Evolutionary conservation across 2,329 filamentous ascomycete species (phyloP).

Genomic region (Zasmidium citrigriseum): DNA sequence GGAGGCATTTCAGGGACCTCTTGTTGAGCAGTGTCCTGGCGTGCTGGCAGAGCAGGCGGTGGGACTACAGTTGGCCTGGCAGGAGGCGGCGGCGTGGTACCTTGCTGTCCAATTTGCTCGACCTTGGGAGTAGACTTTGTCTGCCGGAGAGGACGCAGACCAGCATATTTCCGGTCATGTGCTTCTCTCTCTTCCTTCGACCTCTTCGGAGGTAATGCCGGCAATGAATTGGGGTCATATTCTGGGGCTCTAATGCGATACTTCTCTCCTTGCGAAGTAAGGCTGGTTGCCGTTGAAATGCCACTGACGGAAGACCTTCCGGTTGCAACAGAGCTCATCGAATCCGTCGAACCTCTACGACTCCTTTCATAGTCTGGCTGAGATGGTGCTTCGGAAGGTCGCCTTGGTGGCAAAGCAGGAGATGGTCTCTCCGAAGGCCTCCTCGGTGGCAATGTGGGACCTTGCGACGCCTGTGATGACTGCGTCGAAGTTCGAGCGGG

Average conservation of each 20-base stretch:
- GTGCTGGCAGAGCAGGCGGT: conserved; percentile 11
- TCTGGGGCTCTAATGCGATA: conserved; percentile 47
- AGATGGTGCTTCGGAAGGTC: conserved; percentile 41
- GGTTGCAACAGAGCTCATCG: conserved; percentile 53
- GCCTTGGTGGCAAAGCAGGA: conserved; percentile 47
- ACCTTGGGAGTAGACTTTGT: conserved; percentile 27
- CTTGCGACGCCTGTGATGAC: conserved; percentile 31
- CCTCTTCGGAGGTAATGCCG: conserved; percentile 55
- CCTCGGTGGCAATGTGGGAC: conserved; percentile 52
- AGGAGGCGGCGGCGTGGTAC: conserved; percentile 28
- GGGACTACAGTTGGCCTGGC: conserved; percentile 14
- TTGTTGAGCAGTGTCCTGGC: conserved; percentile 8
- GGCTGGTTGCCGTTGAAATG: conserved; percentile 42
- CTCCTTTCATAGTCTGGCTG: conserved; percentile 29
- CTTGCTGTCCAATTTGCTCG: conserved; percentile 20
- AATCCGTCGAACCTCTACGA: conserved; percentile 50
- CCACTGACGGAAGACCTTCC: conserved; percentile 52
- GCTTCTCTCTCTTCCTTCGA: conserved; percentile 44
- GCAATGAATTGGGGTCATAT: conserved; percentile 57
- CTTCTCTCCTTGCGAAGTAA: conserved; percentile 28
- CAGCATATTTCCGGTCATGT: conserved; percentile 25
- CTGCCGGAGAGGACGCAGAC: conserved; percentile 22
- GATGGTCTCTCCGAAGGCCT: conserved; percentile 32
- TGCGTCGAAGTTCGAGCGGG: conserved; percentile 46
- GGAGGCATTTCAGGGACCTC: conserved; percentile 12